These are phyloP conservation scores for Cornus kousa DNA, from an alignment of 148 eudicot genomes.

Conservation along the genomic window DNA sequence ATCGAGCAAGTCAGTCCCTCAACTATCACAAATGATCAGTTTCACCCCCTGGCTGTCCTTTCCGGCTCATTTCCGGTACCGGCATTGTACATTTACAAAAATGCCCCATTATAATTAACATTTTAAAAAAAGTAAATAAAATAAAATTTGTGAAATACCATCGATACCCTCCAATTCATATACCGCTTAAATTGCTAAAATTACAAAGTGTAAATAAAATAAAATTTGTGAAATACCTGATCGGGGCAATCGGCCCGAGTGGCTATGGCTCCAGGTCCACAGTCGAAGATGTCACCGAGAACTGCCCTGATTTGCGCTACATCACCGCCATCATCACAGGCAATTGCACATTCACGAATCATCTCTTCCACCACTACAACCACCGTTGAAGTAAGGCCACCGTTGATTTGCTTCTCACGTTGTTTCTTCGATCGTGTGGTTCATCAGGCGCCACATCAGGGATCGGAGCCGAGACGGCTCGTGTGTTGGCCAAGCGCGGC, in stretches of 20 bases:
- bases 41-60: no score
- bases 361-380: background rate
- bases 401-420: background rate
- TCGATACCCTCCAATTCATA: no score
- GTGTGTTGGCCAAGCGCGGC: slow-evolving; percentile 80
- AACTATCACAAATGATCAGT: no score
- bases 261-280: slow-evolving; percentile 90
- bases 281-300: slow-evolving; percentile 69
- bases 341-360: slow-evolving; percentile 15
- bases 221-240: slow-evolving; percentile 57
- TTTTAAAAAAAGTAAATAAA: no score
- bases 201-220: no score
- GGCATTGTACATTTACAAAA: no score
- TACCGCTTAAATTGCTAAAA: no score
- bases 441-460: slow-evolving; percentile 88
- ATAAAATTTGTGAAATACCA: no score
- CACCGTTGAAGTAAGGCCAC: background rate
- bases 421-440: slow-evolving; percentile 9
- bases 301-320: slow-evolving; percentile 41
- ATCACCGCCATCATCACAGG: slow-evolving; percentile 93
- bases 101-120: no score
- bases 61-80: no score
- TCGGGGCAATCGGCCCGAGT: slow-evolving; percentile 73
- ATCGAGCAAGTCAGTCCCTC: no score
- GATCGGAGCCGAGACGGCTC: slow-evolving; percentile 91